A percentile compares a stretch with the other conserved stretches of the same genome.
These are phyloP conservation scores for Dipteronia dyeriana DNA, from an alignment of 345 rosid species.

Conservation along the genomic window DNA sequence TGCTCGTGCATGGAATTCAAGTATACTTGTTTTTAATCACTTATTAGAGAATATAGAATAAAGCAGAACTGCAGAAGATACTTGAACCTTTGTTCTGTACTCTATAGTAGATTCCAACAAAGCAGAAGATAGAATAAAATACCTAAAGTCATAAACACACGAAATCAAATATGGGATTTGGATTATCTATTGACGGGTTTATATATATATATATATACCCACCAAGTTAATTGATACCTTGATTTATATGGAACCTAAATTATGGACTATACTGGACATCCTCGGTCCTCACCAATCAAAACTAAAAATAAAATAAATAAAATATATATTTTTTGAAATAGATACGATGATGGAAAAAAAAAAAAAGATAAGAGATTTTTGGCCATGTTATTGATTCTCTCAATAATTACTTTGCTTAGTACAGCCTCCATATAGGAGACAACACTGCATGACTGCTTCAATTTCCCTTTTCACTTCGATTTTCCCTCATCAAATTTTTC, in stretches of 20 bases:
- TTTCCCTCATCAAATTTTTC: not conserved
- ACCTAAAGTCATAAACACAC: not conserved
- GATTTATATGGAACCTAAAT: not conserved
- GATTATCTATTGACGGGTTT: no score
- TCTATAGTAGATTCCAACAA: not conserved
- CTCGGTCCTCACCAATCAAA: not conserved
- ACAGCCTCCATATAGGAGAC: conserved; percentile 28
- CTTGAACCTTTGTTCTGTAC: not conserved
- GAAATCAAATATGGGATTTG: not conserved
- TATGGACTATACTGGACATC: not conserved
- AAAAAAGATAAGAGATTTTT: conserved; percentile 1
- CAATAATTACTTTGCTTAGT: conserved; percentile 10
- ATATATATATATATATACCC: not conserved
- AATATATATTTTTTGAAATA: not conserved
- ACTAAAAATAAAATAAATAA: not conserved
- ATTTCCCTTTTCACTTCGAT: conserved; percentile 4
- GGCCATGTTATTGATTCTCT: conserved; percentile 13
- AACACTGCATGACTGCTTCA: not conserved
- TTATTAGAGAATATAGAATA: no score
- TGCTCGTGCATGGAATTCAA: no score
- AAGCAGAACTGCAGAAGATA: no score
- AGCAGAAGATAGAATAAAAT: not conserved
- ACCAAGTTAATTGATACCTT: not conserved
- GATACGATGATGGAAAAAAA: not conserved
- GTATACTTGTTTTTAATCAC: no score